phyloP scores from a whole-genome alignment of 306 rosid species.

The Fagus sylvatica region DNA sequence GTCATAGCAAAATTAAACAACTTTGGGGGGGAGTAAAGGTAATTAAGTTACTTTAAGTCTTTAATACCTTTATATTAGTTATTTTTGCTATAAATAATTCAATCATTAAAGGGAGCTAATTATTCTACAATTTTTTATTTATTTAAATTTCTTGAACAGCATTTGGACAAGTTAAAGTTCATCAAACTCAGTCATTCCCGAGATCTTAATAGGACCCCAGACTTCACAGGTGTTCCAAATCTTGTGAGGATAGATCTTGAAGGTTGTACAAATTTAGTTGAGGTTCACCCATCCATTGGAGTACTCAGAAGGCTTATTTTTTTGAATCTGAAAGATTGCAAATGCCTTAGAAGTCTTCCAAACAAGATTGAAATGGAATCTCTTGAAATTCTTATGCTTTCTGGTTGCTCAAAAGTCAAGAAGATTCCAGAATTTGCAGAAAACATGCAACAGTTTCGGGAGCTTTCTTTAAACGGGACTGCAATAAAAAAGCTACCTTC shows the following conservation, averaged over 20 bases:
- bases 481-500: too few relatives aligned
- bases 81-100: too few relatives aligned
- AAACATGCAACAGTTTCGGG: background rate
- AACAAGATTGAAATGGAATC: background rate
- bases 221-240: background rate
- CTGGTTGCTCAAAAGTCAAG: background rate
- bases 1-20: background rate
- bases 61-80: too few relatives aligned
- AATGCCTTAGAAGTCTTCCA: background rate
- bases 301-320: background rate
- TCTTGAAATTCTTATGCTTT: background rate
- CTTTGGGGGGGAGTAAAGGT: conserved; percentile 9
- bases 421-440: background rate
- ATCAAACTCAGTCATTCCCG: background rate
- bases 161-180: background rate
- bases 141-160: too few relatives aligned
- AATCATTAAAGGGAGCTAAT: too few relatives aligned
- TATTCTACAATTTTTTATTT: too few relatives aligned
- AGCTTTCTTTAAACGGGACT: too few relatives aligned
- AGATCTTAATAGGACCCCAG: too few relatives aligned
- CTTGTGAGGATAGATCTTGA: background rate
- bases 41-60: background rate
- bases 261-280: background rate
- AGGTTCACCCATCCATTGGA: background rate
- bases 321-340: background rate